phyloP scores from a whole-genome alignment of 169 alveolate genomes.

The Plasmodium vinckei region DNA sequence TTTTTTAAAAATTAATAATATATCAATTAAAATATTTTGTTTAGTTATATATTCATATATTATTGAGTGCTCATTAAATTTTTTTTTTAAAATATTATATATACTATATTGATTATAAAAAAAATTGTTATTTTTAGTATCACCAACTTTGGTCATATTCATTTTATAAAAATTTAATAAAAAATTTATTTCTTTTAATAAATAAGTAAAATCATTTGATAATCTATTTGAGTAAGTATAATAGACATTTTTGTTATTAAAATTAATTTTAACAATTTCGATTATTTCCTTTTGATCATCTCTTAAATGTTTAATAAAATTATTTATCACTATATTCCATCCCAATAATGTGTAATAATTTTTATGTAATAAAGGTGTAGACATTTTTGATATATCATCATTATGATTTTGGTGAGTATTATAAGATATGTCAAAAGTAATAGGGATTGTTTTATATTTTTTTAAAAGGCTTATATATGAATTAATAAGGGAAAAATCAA shows the following conservation, averaged over 20 bases:
- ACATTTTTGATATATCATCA: not conserved
- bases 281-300: slow-evolving; percentile 1
- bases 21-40: slow-evolving; percentile 30
- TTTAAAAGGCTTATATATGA: slow-evolving; percentile 25
- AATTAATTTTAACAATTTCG: slow-evolving; percentile 19
- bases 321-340: slow-evolving; percentile 36
- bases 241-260: slow-evolving; percentile 21
- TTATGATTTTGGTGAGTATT: too few relatives aligned
- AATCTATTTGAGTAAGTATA: not conserved
- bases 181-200: slow-evolving; percentile 3
- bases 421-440: too few relatives aligned
- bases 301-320: slow-evolving; percentile 8
- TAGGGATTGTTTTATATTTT: not conserved
- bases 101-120: slow-evolving; percentile 25
- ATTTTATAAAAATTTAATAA: slow-evolving; percentile 31
- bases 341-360: slow-evolving; percentile 67
- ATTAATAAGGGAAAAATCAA: slow-evolving; percentile 10
- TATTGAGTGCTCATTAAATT: not conserved
- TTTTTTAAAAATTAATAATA: slow-evolving; percentile 6
- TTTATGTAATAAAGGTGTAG: slow-evolving; percentile 22
- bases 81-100: slow-evolving; percentile 21
- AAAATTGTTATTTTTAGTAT: slow-evolving; percentile 2
- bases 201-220: not conserved
- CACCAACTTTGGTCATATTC: not conserved
- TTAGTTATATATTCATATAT: slow-evolving; percentile 47